Base-by-base conservation (phyloP, 139 green algal genomes). In the Astrephomene gubernaculifera region DNA sequence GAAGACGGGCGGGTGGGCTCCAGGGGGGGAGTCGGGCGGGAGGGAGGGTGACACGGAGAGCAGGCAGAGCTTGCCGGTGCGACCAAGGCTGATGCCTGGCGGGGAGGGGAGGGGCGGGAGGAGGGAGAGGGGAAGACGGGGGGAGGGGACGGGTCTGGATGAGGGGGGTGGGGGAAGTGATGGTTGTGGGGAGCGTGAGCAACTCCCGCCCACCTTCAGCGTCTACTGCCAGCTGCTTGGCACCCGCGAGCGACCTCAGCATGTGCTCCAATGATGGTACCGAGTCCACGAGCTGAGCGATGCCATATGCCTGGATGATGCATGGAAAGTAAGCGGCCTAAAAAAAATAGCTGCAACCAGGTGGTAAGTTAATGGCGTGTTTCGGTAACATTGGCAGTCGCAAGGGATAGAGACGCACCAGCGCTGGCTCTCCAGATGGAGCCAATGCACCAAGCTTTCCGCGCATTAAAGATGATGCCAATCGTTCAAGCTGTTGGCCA, bases 61-160 rank as follows among this genome's bases (percentile, higher is more conserved):
- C 38, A 82, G 39, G 54, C 74, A 82, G 12, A 82, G 36, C 53
- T 82, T 82, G 36, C 74, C 74, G 38, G 35, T 27, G 24, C 74
- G 74, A 9, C 74, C 54, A 24, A 82, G 57, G 29, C 9, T 71
- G 74, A 82, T 71, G 54, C 74, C 74, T 82, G 74, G 36, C 1
- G 38, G 38, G 35, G 61, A 3, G 39, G 61, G 61, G 29, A 39
- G 3, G 4, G 64, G 64, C 9, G 33, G 21, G 2, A n/a, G 35
- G 33, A 4, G 3, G 29, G 61, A n/a, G 33, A 7, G 3, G 7
- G 33, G 35, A 35, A 71, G 64, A 14, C 8, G 64, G 14, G 35
- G 64, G 64, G 33, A 45, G 64, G 9, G 64, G 64, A 25, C 10
- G 33, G 8, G 64, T 2, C 14, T 33, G 14, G 49, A 57, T 57